Evolutionary conservation across 139 green algal species (phyloP), one percentile per base, ranked within the genome.

Genomic region (Parachlorella kessleri): DNA sequence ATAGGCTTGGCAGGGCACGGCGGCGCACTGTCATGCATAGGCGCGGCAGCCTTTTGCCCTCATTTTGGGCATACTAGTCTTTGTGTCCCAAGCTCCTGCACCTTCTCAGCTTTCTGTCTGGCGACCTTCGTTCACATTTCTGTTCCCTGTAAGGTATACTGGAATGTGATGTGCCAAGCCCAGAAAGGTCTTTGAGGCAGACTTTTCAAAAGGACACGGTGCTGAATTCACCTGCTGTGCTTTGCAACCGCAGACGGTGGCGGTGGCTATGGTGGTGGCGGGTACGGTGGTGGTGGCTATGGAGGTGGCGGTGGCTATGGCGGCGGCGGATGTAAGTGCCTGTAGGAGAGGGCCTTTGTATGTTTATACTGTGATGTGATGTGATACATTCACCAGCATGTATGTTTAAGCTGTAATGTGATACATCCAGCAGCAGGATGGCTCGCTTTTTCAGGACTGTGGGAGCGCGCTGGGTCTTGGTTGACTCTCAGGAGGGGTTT

Each of bases 271-370:
- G 73, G 59, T 42, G 83, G 83, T 42, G 82, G 82, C 35, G 77
- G 80, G 33, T 76, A 78, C 48, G 77, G 77, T n/a, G 75, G 70
- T n/a, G 72, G 83, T 33, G 78, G 75, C 40, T 75, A 65, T 28
- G 77, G 86, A 30, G 80, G 81, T 33, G 81, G 84, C 48, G 82
- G 81, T 54, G 83, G 77, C 42, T 71, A 72, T 54, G 80, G 75
- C 38, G 78, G 74, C 41, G 82, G 79, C 65, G 81, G 81, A 35
- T 85, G 69, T 59, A 18, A 59, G 48, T 59, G 48, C 48, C 48
- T 59, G n/a, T n/a, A n/a, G n/a, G n/a, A n/a, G n/a, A n/a, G n/a
- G n/a, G n/a, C n/a, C n/a, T n/a, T n/a, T n/a, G n/a, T n/a, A n/a
- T n/a, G n/a, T n/a, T n/a, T n/a, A n/a, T n/a, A n/a, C n/a, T n/a